Base-by-base conservation (phyloP, 176 grass and related monocot genomes). In the Triticum timopheevii region DNA sequence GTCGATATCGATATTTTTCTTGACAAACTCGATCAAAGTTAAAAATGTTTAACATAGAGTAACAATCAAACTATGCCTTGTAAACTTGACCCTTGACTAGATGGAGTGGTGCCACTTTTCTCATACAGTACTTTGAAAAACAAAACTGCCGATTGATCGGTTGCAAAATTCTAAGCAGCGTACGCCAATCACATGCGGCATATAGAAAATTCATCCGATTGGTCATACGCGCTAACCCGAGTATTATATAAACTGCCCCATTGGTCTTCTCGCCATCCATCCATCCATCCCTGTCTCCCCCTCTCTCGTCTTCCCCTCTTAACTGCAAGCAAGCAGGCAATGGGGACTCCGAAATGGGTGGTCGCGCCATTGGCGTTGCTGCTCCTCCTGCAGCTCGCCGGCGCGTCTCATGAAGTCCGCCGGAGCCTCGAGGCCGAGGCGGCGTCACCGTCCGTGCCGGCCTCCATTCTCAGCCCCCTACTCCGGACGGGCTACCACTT, bases 401-500 rank as follows among this genome's bases (percentile, higher is more conserved):
- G 3, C 27, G 74, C 74, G 1, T 77, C 74, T 1, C 74, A 77
- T 9, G 25, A 56, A 5, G 16, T 47, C 13, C 74, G 47, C 27
- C 74, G 47, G 27, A 77, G 74, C 74, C 74, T 77, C 1, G 74
- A 77, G 74, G 27, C 74, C 74, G 27, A 77, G 27, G 74, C 47
- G 4, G 73, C 73, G 27, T 0, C 73, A 27, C 15, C 73, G 45
- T 77, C 74, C 7, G 88, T 90, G 61, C 87, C 86, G 19, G 5
- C 80, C 9, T 90, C 93, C 74, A 86, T 90, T 85, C 63, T 90
- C 20, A 82, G 54, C 82, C 83, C 91, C 52, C 58, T 88, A 25
- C 79, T 93, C 27, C 66, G 80, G 71, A 88, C 86, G 0, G 91
- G 73, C 4, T 95, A 91, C 58, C 93, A 95, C 67, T 95, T 95